Base-by-base conservation (phyloP, 1,139 yeast genomes). In the Scheffersomyces titani region DNA sequence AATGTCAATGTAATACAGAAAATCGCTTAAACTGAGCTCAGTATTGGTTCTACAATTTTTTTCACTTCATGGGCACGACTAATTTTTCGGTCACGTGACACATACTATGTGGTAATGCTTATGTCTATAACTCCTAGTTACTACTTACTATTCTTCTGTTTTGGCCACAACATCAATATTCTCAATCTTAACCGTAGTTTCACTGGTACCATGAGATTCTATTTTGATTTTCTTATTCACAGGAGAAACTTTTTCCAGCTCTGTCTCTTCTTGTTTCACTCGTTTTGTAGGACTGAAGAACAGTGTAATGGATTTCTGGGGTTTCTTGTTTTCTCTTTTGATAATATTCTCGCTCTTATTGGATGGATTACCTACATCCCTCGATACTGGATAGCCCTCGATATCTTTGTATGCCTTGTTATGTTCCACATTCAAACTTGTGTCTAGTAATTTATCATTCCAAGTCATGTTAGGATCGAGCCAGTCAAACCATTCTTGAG, bases 401-500 rank as follows among this genome's bases (percentile, higher is more conserved):
- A 90, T 68, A 6, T 67, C 66, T 3, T 73, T 73, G 49, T 81
- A 80, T 0, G 79, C 83, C 6, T 68, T 65, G 54, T 83, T 80
- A 1, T 71, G 66, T 6, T 74, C 65, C 1, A 79, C 70, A 45
- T 77, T 68, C 49, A 84, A 66, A 18, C 77, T 69, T 0, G 74
- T 65, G 2, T 76, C 76, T 36, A 86, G 69, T 65, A 64, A 66
- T 57, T 57, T 47, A 9, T 69, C 71, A 36, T 71, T 69, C 82
- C 85, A 78, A 22, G 69, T 77, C 58, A 72, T 61, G 0, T 71
- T 67, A 0, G 86, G 83, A 58, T 84, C 74, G 51, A 91, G 69
- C 97, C 97, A 91, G 6, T 70, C 68, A 16, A 79, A 68, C 84
- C 93, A 87, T 44, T 76, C 83, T 20, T 72, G 61, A 0, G 87